A percentile compares a stretch with the other conserved stretches of the same genome.
Conservation (phyloP, 2,329 filamentous ascomycete species). For the Fusarium pseudocircinatum region DNA sequence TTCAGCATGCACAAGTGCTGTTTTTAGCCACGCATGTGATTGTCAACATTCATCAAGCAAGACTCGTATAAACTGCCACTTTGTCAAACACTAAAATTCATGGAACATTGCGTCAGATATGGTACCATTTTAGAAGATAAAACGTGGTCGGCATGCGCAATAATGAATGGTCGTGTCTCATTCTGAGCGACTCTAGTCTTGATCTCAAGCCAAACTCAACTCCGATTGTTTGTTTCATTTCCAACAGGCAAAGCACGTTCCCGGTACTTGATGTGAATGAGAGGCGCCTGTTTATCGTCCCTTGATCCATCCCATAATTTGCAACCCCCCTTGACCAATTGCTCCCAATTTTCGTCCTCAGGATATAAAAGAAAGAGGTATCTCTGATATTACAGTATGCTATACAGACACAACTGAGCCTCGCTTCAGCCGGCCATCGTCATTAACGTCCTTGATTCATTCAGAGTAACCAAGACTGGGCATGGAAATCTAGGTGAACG, state of each 20-base stretch:
- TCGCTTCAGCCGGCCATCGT: slow-evolving; percentile 30
- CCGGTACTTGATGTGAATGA: slow-evolving; percentile 14
- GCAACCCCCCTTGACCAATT: slow-evolving; percentile 30
- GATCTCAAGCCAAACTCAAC: slow-evolving; percentile 2
- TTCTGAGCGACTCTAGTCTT: slow-evolving; percentile 29
- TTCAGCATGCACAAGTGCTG: not conserved
- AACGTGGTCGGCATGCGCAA: slow-evolving; percentile 26
- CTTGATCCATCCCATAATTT: slow-evolving; percentile 26
- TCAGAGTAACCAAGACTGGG: not conserved
- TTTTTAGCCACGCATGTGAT: slow-evolving; percentile 28
- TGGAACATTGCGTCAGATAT: slow-evolving; percentile 23
- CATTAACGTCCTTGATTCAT: slow-evolving; percentile 13
- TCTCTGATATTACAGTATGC: slow-evolving; percentile 47
- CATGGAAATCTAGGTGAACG: not conserved
- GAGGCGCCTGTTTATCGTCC: slow-evolving; percentile 19
- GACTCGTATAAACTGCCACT: not conserved
- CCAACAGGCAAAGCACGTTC: slow-evolving; percentile 13
- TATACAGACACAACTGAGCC: slow-evolving; percentile 46
- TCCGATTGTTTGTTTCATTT: slow-evolving; percentile 11
- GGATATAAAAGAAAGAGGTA: slow-evolving; percentile 46
- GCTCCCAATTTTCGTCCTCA: slow-evolving; percentile 39
- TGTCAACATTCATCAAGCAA: not conserved
- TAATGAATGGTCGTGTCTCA: slow-evolving; percentile 37
- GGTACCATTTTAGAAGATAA: slow-evolving; percentile 5
- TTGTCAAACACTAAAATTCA: not conserved